A percentile compares a stretch with the other conserved stretches of the same genome.
Conservation (phyloP, 2,329 filamentous ascomycete species). For the Thielaviopsis cerberus region DNA sequence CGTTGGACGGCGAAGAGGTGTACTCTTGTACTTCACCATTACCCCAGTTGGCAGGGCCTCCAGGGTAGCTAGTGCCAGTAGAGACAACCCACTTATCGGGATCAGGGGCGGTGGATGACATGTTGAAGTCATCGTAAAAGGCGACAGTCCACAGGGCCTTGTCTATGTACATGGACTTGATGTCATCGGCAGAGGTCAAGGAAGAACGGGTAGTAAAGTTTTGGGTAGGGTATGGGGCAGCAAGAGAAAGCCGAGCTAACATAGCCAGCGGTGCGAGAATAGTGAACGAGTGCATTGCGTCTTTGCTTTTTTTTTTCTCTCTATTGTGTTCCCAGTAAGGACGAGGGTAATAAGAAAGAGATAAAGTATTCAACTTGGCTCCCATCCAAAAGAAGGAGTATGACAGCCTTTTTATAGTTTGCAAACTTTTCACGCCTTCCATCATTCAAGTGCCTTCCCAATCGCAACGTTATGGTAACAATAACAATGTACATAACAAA, state of each 20-base stretch:
- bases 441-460: background rate
- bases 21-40: slow-evolving; percentile 30
- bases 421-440: background rate
- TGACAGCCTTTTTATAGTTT: background rate
- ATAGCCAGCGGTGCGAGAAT: background rate
- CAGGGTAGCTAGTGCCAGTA: slow-evolving; percentile 27
- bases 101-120: slow-evolving; percentile 1
- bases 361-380: background rate
- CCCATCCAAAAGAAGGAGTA: background rate
- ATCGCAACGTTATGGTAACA: background rate
- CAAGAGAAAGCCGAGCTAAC: background rate
- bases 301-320: background rate
- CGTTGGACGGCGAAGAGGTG: slow-evolving; percentile 22
- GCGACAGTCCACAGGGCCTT: slow-evolving; percentile 10
- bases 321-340: background rate
- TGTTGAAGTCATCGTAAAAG: slow-evolving; percentile 18
- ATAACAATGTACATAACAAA: background rate
- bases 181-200: too few species aligned
- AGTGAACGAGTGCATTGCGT: background rate
- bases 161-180: background rate
- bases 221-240: background rate
- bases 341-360: background rate
- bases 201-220: background rate
- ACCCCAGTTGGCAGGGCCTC: slow-evolving; percentile 29
- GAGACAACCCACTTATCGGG: slow-evolving; percentile 13